Evolutionary conservation across 2,329 filamentous ascomycete species (phyloP), one percentile per base, ranked within the genome.

Genomic region (Penicillium oxalicum): DNA sequence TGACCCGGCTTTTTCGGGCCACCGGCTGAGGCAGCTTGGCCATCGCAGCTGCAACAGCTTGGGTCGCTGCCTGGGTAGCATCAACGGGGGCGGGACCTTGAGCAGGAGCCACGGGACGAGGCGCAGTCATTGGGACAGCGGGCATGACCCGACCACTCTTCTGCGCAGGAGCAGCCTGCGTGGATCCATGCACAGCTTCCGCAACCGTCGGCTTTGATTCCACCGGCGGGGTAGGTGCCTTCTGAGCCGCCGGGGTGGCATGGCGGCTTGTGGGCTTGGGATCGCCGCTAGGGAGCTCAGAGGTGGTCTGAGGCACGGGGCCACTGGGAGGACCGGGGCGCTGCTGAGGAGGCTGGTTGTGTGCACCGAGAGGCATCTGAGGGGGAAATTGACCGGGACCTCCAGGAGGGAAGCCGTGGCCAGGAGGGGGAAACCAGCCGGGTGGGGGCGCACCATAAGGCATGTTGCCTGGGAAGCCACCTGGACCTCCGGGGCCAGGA

Each of bases 351-450:
- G 67, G 66, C 33, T 69, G 67, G 34, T 76, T 75, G 37, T 79
- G 77, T 52, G 78, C 78, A 32, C 79, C 81, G 52, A 79, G 77
- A 24, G 78, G 79, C 64, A 79, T 73, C 48, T 63, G 77, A 33
- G 80, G 81, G 51, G 83, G 84, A 62, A 85, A 87, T 18, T 77
- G 80, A 41, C 79, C 84, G 11, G 81, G 84, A 28, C 70, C 75
- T 28, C 70, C 75, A 53, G 80, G 83, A 32, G 83, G 85, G 58
- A 89, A 93, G 26, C 83, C 84, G 69, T 88, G 87, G 5, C 84
- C 85, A 7, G 83, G 82, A 45, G 79, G 81, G 57, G 86, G 86
- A 64, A 84, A 91, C 87, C 88, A 94, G 48, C 85, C 86, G 41
- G 75, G 77, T 40, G 75, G 77, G 40, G 83, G 87, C 12, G 83